Evolutionary conservation across 495 filamentous ascomycete species (phyloP), one percentile per base, ranked within the genome.

Genomic region (Penicillium daleae): DNA sequence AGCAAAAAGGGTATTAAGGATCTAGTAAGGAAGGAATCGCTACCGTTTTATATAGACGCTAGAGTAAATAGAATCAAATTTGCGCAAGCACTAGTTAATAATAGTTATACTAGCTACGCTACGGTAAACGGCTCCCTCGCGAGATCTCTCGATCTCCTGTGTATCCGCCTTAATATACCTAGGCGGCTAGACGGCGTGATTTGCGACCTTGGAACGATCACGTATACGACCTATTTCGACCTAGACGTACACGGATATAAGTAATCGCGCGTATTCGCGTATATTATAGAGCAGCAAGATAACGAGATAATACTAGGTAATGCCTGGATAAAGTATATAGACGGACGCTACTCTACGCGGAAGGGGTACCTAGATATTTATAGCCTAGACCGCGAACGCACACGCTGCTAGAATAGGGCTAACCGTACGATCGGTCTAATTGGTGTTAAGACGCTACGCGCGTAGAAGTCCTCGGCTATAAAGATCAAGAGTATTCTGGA

Each of bases 41-140:
- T 32, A 52, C 49, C 24, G 12, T 52, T 52, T n/a, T 32, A 29
- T 15, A 7, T 52, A 1, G 49, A 52, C 17, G 49, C 21, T 6
- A 8, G 8, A 31, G 49, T 52, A 24, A 52, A 52, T 52, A 22
- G 49, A 52, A 32, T 52, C 27, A 15, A 52, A 22, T 52, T 52
- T 32, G 49, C 49, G 2, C 2, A 52, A 32, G 22, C 49, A 3
- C 29, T 52, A 13, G 24, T 52, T 12, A 24, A 52, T 32, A 27
- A 27, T 13, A 24, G 49, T 24, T 52, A 24, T 15, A 7, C 15
- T 29, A 52, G 49, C 15, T 52, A 7, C 15, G 49, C 49, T n/a
- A 52, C 24, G 2, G 49, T 52, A 29, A 31, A 19, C 29, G 49
- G 29, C n/a, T 12, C 22, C 12, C 49, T 52, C 49, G 49, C 21